Evolutionary conservation across 2,329 filamentous ascomycete species (phyloP).

Genomic region (Passalora sequoiae): DNA sequence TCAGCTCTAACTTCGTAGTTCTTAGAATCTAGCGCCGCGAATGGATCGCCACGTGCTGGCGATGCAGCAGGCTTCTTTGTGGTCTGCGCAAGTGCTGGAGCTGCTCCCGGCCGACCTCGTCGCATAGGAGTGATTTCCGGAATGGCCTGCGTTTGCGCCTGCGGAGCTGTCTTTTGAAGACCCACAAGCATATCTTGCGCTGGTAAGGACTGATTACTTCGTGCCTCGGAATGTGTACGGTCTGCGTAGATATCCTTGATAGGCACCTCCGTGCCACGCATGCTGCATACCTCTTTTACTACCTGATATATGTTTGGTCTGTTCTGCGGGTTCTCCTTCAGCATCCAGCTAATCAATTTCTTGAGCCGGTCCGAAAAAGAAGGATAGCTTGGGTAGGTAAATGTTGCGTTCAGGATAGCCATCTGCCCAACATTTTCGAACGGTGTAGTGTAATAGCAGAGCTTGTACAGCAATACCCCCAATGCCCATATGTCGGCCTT

Average conservation of each 20-base stretch:
- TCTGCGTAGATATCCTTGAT: conserved; percentile 67
- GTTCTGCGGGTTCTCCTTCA: conserved; percentile 71
- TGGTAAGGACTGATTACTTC: conserved; percentile 56
- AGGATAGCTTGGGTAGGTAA: conserved; percentile 83
- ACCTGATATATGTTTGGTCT: conserved; percentile 95
- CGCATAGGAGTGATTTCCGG: conserved; percentile 94
- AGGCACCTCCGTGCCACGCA: conserved; percentile 79
- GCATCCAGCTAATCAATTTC: conserved; percentile 85
- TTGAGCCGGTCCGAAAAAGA: conserved; percentile 86
- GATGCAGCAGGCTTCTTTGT: conserved; percentile 56
- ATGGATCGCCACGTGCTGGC: conserved; percentile 75
- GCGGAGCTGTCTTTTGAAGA: conserved; percentile 72
- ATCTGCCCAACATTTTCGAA: conserved; percentile 98
- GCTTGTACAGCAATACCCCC: conserved; percentile 90
- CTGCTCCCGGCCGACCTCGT: conserved; percentile 65
- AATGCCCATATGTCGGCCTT: conserved; percentile 99
- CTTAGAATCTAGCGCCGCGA: conserved; percentile 77
- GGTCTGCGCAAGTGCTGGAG: conserved; percentile 37
- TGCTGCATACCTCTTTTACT: conserved; percentile 75
- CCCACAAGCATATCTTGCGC: conserved; percentile 56
- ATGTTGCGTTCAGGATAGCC: conserved; percentile 92
- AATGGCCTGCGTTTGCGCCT: conserved; percentile 64
- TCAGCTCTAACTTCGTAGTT: conserved; percentile 44
- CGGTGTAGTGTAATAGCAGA: conserved; percentile 98
- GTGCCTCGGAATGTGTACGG: conserved; percentile 60